Conservation (phyloP, 1,284 basidiomycete species). For the Coriolopsis trogii region DNA sequence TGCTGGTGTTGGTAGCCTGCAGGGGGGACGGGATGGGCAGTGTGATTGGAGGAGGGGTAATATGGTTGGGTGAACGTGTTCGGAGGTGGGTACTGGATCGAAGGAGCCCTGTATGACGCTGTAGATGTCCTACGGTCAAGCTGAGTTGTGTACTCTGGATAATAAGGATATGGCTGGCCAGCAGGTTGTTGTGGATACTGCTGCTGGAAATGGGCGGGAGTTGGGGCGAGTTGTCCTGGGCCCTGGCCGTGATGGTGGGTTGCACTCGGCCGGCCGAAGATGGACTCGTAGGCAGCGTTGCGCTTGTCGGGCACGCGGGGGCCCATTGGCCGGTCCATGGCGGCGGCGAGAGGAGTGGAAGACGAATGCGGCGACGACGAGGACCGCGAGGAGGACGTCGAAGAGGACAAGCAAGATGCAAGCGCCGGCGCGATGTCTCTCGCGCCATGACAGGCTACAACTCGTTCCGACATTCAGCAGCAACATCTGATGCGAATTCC, state of each 20-base stretch:
- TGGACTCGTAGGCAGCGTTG: slow-evolving; percentile 77
- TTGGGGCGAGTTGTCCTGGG: slow-evolving; percentile 23
- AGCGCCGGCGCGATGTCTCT: slow-evolving; percentile 18
- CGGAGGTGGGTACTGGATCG: slow-evolving; percentile 26
- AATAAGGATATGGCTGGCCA: slow-evolving; percentile 35
- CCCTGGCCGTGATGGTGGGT: slow-evolving; percentile 50
- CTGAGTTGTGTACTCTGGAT: slow-evolving; percentile 31
- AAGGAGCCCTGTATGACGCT: slow-evolving; percentile 28
- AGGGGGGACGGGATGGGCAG: slow-evolving; percentile 1
- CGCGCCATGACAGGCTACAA: not conserved
- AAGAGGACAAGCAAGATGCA: slow-evolving; percentile 21
- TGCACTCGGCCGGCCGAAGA: slow-evolving; percentile 75
- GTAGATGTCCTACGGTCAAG: slow-evolving; percentile 33
- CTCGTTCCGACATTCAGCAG: not conserved
- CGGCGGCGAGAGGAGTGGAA: no score
- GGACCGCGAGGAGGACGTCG: slow-evolving; percentile 15
- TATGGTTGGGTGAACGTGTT: slow-evolving; percentile 29
- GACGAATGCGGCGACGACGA: slow-evolving; percentile 1
- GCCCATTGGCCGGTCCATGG: slow-evolving; percentile 71
- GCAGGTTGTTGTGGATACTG: slow-evolving; percentile 37
- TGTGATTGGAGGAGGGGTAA: slow-evolving; percentile 15
- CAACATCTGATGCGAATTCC: not conserved
- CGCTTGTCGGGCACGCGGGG: slow-evolving; percentile 77
- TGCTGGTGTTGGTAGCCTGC: slow-evolving; percentile 28
- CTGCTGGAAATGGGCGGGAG: slow-evolving; percentile 33